phyloP scores from a whole-genome alignment of 148 eudicot species.

The Salicornia ramosissima region DNA sequence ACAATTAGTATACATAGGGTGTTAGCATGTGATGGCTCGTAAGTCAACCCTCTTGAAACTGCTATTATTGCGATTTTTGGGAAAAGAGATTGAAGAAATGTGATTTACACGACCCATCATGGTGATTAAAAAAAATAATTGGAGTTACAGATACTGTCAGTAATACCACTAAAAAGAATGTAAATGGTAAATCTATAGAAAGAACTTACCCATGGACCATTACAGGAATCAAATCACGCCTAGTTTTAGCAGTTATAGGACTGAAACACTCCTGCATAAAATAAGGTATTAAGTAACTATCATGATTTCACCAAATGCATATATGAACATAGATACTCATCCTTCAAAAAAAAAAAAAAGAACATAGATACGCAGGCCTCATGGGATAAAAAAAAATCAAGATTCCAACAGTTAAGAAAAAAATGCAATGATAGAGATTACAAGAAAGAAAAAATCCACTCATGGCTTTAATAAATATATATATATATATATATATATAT shows the following conservation, averaged over 20 bases:
- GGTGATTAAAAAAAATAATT: background rate
- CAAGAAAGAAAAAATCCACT: background rate
- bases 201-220: conserved; percentile 90
- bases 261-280: conserved; percentile 78
- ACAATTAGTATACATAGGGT: background rate
- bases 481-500: too few relatives aligned
- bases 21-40: too few relatives aligned
- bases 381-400: too few relatives aligned
- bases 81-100: background rate
- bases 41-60: too few relatives aligned
- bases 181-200: conserved; percentile 8
- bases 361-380: too few relatives aligned
- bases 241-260: conserved; percentile 77
- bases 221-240: conserved; percentile 90
- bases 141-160: background rate
- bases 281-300: background rate
- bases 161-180: background rate
- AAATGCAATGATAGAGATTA: background rate
- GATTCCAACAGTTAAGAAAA: background rate
- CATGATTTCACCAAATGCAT: conserved; percentile 1
- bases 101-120: background rate
- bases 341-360: too few relatives aligned
- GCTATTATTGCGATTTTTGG: too few relatives aligned
- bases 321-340: background rate
- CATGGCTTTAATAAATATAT: background rate